Evolutionary conservation across 2,329 filamentous ascomycete genomes (phyloP).

Genomic region (Cordyceps farinosa): DNA sequence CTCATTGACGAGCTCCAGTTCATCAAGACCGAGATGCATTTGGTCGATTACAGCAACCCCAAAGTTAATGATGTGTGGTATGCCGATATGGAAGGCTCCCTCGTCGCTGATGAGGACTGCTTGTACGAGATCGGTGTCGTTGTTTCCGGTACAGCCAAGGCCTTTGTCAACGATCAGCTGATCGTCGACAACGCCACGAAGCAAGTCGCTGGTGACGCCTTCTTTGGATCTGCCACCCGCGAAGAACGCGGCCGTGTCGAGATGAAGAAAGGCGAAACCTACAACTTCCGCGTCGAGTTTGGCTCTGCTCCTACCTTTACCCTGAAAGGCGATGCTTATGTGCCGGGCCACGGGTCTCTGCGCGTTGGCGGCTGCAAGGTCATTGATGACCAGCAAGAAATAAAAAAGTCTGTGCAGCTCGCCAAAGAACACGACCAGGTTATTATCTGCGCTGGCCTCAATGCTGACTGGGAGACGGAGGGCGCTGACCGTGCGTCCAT

Average conservation of each 20-base stretch:
- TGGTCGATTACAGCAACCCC: constrained; percentile 50
- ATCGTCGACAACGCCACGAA: constrained; percentile 64
- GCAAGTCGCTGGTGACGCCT: constrained; percentile 58
- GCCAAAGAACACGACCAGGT: constrained; percentile 73
- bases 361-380: constrained; percentile 59
- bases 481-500: constrained; percentile 75
- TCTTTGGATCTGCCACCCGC: constrained; percentile 61
- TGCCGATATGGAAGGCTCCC: constrained; percentile 57
- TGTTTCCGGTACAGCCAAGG: constrained; percentile 62
- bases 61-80: constrained; percentile 56
- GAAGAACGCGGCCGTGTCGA: constrained; percentile 59
- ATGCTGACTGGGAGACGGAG: constrained; percentile 78
- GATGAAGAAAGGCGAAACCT: constrained; percentile 56
- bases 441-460: constrained; percentile 72
- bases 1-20: constrained; percentile 49
- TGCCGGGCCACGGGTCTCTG: constrained; percentile 58
- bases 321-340: constrained; percentile 46
- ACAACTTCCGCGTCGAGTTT: constrained; percentile 58
- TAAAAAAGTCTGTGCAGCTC: constrained; percentile 62
- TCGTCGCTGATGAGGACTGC: constrained; percentile 57
- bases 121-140: constrained; percentile 64
- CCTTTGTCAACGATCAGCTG: constrained; percentile 59
- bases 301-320: constrained; percentile 57
- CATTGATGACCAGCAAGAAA: constrained; percentile 55
- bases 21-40: constrained; percentile 46